Base-by-base conservation (phyloP, 2,329 filamentous ascomycete genomes). In the Alternaria triticina region DNA sequence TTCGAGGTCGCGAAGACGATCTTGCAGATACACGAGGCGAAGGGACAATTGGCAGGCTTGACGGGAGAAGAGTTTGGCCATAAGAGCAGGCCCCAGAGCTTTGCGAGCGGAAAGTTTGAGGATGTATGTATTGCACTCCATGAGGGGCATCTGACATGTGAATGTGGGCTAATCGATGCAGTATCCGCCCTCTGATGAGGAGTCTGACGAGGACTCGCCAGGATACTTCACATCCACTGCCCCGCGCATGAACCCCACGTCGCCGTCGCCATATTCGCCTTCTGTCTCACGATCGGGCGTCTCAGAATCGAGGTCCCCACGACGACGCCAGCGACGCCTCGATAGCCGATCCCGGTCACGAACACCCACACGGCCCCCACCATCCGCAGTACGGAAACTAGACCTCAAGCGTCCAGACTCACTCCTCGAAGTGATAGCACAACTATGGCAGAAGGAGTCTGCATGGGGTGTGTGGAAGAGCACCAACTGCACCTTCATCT, bases 1-100 rank as follows among this genome's bases (percentile, higher is more conserved):
- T 98, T 99, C 79, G 96, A 98, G 84, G 94, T 97, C 61, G 94
- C 95, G 75, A 98, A 97, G 86, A 96, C 91, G 13, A 88, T 98
- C 59, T 83, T 99, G 71, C 96, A 99, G 82, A 89, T 94, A 55
- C 88, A 88, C 67, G 81, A 87, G 56, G 83, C 83, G 40, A 78
- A 80, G 10, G 80, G 70, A 4, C 75, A 78, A 59, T 62, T 76
- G 15, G 70, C 71, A 2, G 67, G 66, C 3, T 62, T 79, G 33
- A 57, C 67, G 6, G 30, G 65, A 11, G 65, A 69, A 13, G 72
- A 74, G 15, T 60, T 59, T 13, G 58, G 59, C 1, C 61, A 69
- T 28, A 71, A 66, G 68, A 76, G 72, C 36, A 65, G 76, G 36
- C 76, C 74, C 11, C 74, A 68, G 54, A 78, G 74, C 50, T 76